Conservation (phyloP, 139 green algal species). For the Spirogloea muscicola region DNA sequence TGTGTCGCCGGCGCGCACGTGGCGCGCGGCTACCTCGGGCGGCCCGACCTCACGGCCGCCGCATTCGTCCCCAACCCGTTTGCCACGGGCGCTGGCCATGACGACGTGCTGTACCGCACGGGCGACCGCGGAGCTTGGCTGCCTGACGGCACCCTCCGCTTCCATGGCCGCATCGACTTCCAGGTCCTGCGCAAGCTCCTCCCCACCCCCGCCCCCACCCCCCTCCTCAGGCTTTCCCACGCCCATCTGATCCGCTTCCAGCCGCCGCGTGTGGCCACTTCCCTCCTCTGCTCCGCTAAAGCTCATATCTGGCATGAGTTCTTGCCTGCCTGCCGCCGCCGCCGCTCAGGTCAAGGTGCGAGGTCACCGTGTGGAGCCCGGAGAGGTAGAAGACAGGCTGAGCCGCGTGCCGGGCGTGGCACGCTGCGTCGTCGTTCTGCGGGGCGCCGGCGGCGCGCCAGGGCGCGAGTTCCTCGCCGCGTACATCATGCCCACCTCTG, state of each 20-base stretch:
- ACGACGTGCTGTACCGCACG: constrained; percentile 27
- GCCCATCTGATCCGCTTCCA: background rate
- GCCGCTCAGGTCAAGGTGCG: constrained; percentile 35
- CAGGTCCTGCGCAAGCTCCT: constrained; percentile 14
- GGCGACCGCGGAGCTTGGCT: constrained; percentile 26
- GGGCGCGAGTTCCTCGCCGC: constrained; percentile 8
- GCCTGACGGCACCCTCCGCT: constrained; percentile 27
- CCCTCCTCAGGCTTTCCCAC: background rate
- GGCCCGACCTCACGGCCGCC: constrained; percentile 25
- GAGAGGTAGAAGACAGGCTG: constrained; percentile 8
- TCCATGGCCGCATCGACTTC: constrained; percentile 27
- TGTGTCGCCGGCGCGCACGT: constrained; percentile 30
- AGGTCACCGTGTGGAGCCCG: constrained; percentile 13
- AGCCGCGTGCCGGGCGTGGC: constrained; percentile 21
- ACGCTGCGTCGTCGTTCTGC: constrained; percentile 9
- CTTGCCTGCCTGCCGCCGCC: too few relatives aligned
- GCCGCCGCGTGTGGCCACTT: background rate
- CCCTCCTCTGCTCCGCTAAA: background rate
- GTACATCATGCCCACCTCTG: constrained; percentile 33
- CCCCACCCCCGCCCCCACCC: background rate
- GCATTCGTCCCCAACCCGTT: constrained; percentile 34
- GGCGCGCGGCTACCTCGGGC: constrained; percentile 25
- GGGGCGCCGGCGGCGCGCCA: too few relatives aligned
- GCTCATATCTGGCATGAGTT: background rate
- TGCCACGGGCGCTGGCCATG: background rate